Evolutionary conservation across 2,329 filamentous ascomycete genomes (phyloP), one percentile per base, ranked within the genome.

Genomic region (Botrytis sinoallii): DNA sequence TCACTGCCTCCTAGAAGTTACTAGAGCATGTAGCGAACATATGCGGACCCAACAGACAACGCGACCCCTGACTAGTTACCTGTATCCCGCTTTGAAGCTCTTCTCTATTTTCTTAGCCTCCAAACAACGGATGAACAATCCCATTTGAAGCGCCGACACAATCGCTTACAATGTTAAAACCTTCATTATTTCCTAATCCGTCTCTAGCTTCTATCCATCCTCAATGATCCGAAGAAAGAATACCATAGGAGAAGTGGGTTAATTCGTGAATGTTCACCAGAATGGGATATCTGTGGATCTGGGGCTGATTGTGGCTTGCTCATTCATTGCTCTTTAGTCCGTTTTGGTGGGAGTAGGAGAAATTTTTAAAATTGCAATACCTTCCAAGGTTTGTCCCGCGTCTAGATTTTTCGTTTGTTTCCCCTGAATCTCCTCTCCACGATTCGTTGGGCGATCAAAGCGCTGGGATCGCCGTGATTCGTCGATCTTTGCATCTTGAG

Each of bases 281-380:
- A 42, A 63, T n/a, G 25, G 38, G 38, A 52, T 52, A 52, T 52
- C 48, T 52, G 48, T 52, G 48, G 48, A 64, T 25, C 35, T 66
- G 63, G 29, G 63, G 63, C 63, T 66, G 63, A 66, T 20, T 66
- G 29, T 66, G 63, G 29, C 42, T 66, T 66, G 52, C 52, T 55
- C 25, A 29, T 55, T n/a, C 25, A 55, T 29, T 55, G 52, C 44
- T 66, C n/a, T 25, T 40, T 61, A 40, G 25, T 61, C 32, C 22
- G 7, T 61, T 61, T 61, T 61, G 59, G 35, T 61, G 12, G 59
- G 12, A 61, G 59, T 14, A 38, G 0, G 35, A 61, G 59, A 29
- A 66, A 12, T 22, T 66, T 46, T 66, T 66, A 48, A 66, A 46
- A 66, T 66, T 66, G n/a, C 42, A 8, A 55, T 4, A 55, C 12